phyloP scores from a whole-genome alignment of 108 stramenopile genomes.

The Cyclotella baltica region DNA sequence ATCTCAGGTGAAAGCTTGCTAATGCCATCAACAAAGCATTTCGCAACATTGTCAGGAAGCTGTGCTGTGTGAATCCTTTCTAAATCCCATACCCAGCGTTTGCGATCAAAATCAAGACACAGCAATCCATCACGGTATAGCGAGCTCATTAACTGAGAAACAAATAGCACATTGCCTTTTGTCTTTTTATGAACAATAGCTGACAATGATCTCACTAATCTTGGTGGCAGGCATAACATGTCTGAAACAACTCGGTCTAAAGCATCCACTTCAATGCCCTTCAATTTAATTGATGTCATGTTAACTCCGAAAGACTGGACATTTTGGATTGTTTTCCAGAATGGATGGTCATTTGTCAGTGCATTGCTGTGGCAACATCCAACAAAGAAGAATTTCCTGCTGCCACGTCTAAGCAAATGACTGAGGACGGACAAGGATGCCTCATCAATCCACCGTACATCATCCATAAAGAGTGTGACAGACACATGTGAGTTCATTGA shows the following conservation, averaged over 20 bases:
- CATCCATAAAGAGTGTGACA: conserved; percentile 26
- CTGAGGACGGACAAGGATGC: conserved; percentile 9
- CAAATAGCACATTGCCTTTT: conserved; percentile 34
- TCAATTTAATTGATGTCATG: neutral
- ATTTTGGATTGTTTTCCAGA: neutral
- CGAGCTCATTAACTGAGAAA: conserved; percentile 16
- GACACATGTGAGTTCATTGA: neutral
- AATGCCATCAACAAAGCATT: conserved; percentile 9
- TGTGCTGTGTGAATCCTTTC: conserved; percentile 3
- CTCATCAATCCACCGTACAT: conserved; percentile 28
- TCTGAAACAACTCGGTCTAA: neutral
- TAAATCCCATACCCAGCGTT: conserved; percentile 13
- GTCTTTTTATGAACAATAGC: conserved; percentile 28
- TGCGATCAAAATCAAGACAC: neutral
- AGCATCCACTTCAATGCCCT: neutral
- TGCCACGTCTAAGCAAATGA: neutral
- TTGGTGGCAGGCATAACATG: conserved; percentile 16
- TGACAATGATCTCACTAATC: conserved; percentile 16
- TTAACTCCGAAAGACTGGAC: neutral
- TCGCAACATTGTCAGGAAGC: conserved; percentile 21
- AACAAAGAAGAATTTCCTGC: conserved; percentile 1
- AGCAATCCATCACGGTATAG: conserved; percentile 15
- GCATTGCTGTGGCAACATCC: conserved; percentile 23
- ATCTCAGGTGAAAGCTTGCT: conserved; percentile 12
- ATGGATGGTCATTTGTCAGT: conserved; percentile 18